phyloP scores from a whole-genome alignment of 768 basidiomycete genomes.

The Myochromella boudieri region DNA sequence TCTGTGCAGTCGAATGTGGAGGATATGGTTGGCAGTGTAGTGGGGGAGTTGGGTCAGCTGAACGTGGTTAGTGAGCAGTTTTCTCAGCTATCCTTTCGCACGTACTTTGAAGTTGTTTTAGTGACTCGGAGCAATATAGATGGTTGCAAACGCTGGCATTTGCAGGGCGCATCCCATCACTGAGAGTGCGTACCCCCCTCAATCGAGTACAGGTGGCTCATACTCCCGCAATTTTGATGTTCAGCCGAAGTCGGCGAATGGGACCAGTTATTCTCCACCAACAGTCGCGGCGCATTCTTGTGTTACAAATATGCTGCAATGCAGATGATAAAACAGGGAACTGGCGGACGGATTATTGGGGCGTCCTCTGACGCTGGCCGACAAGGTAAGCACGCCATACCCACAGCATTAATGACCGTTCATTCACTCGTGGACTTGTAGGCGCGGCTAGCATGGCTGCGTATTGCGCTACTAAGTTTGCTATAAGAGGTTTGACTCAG shows the following conservation, averaged over 20 bases:
- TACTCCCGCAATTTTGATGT: slow-evolving; percentile 6
- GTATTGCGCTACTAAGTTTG: slow-evolving; percentile 38
- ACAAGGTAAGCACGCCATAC: neutral
- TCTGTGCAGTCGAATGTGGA: slow-evolving; percentile 27
- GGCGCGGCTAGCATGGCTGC: too few relatives aligned
- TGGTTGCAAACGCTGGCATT: slow-evolving; percentile 49
- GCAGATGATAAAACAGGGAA: slow-evolving; percentile 15
- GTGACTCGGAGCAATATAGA: slow-evolving; percentile 21
- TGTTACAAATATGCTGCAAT: slow-evolving; percentile 15
- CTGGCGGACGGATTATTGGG: slow-evolving; percentile 12
- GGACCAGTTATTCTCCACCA: slow-evolving; percentile 8
- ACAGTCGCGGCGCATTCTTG: slow-evolving; percentile 5
- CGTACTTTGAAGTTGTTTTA: neutral
- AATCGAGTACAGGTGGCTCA: neutral
- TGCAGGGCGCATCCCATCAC: slow-evolving; percentile 11
- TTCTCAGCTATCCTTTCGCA: too few relatives aligned
- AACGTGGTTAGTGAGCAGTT: slow-evolving; percentile 25
- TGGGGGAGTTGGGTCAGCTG: slow-evolving; percentile 20
- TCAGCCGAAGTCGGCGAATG: slow-evolving; percentile 1
- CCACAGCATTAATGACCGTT: too few relatives aligned
- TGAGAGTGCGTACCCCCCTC: slow-evolving; percentile 16
- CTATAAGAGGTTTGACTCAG: slow-evolving; percentile 37
- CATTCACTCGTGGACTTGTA: too few relatives aligned
- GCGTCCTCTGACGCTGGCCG: neutral
- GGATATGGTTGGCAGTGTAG: slow-evolving; percentile 23